Evolutionary conservation across 164 flowering plant genomes (phyloP).

Genomic region (Vitis vinifera): DNA sequence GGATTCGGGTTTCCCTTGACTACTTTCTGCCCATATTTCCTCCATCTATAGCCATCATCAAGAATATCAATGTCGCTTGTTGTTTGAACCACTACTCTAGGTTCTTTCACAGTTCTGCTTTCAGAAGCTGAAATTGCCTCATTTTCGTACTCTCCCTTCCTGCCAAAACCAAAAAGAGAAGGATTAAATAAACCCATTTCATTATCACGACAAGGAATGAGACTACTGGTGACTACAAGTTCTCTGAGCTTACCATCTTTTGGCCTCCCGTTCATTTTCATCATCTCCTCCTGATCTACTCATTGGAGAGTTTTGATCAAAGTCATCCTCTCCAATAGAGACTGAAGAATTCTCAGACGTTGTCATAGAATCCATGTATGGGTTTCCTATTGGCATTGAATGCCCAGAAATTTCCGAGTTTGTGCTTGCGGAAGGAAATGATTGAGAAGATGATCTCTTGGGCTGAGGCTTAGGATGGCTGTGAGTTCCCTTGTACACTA

Average conservation of each 20-base stretch:
- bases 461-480: conserved; percentile 85
- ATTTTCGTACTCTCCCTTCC: conserved; percentile 72
- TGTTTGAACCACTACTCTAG: conserved; percentile 87
- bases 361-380: conserved; percentile 32
- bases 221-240: neutral
- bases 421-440: conserved; percentile 22
- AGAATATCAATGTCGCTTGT: conserved; percentile 89
- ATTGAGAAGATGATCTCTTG: conserved; percentile 47
- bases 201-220: neutral
- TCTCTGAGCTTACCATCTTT: conserved; percentile 55
- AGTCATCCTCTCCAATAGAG: conserved; percentile 62
- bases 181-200: neutral
- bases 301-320: conserved; percentile 47
- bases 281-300: conserved; percentile 50
- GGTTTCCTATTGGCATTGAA: conserved; percentile 17
- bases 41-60: conserved; percentile 91
- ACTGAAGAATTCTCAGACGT: conserved; percentile 66
- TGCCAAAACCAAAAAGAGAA: conserved; percentile 25
- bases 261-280: conserved; percentile 62
- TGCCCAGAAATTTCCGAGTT: conserved; percentile 30
- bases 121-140: conserved; percentile 56
- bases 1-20: conserved; percentile 95
- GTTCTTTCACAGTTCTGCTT: conserved; percentile 78
- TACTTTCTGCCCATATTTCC: conserved; percentile 95
- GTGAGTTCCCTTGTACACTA: conserved; percentile 82